These are phyloP conservation scores for Blastocystis sp. DNA, from an alignment of 352 stramenopile genomes.

Conservation along the genomic window DNA sequence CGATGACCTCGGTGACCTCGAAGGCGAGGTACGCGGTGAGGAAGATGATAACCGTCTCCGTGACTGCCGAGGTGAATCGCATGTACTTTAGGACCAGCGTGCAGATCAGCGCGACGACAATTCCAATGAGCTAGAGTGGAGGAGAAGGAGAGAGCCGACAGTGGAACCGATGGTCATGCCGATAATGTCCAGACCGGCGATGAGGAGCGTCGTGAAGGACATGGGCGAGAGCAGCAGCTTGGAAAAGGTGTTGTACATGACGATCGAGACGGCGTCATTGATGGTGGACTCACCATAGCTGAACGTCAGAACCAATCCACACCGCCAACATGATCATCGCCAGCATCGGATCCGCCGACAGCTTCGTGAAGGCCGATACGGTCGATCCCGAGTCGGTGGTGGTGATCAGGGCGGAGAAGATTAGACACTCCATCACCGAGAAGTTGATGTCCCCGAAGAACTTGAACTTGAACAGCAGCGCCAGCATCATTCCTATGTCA, in stretches of 20 bases:
- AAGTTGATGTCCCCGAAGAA: neutral
- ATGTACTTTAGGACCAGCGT: slow-evolving; percentile 75
- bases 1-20: slow-evolving; percentile 57
- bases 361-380: slow-evolving; percentile 29
- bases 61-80: slow-evolving; percentile 1
- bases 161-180: slow-evolving; percentile 73
- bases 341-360: slow-evolving; percentile 67
- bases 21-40: slow-evolving; percentile 60
- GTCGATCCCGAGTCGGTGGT: slow-evolving; percentile 63
- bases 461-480: slow-evolving; percentile 66
- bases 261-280: slow-evolving; percentile 78
- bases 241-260: slow-evolving; percentile 75
- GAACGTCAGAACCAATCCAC: neutral
- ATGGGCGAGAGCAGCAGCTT: slow-evolving; percentile 76
- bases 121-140: slow-evolving; percentile 62
- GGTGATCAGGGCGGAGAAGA: slow-evolving; percentile 74
- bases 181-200: slow-evolving; percentile 71
- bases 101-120: slow-evolving; percentile 71
- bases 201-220: slow-evolving; percentile 67
- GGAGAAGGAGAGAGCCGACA: slow-evolving; percentile 58
- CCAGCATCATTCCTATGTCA: slow-evolving; percentile 63
- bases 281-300: slow-evolving; percentile 74
- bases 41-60: slow-evolving; percentile 59
- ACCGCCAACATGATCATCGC: slow-evolving; percentile 71
- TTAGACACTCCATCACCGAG: slow-evolving; percentile 64